These are phyloP conservation scores for Periconia digitata DNA, from an alignment of 2,329 filamentous ascomycete species.

Conservation along the genomic window DNA sequence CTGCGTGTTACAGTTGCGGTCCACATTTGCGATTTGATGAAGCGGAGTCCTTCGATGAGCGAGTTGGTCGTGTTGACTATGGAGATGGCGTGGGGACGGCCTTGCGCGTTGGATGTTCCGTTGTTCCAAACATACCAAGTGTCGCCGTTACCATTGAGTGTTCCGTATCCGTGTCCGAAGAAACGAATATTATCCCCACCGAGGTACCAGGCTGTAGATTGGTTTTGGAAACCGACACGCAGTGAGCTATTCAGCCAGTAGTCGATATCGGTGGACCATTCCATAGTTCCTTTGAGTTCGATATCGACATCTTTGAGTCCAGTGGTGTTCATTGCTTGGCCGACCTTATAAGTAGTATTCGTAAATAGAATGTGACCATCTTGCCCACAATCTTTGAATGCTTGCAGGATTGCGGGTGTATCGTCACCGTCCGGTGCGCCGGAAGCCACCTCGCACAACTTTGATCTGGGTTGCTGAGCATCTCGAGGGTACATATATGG, in stretches of 20 bases:
- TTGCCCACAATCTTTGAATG: constrained; percentile 23
- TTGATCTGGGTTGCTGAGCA: not conserved
- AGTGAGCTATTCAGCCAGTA: constrained; percentile 34
- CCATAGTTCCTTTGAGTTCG: constrained; percentile 25
- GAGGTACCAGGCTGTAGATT: constrained; percentile 31
- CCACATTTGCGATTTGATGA: constrained; percentile 64
- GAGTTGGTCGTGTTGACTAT: constrained; percentile 54
- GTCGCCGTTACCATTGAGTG: constrained; percentile 62
- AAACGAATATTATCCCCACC: constrained; percentile 56
- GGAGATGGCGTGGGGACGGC: constrained; percentile 56
- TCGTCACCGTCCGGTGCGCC: constrained; percentile 25
- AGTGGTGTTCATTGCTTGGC: constrained; percentile 24
- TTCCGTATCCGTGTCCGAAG: constrained; percentile 55
- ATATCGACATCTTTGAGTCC: constrained; percentile 27
- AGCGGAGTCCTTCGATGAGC: constrained; percentile 51
- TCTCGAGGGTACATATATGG: not conserved
- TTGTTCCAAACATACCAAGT: constrained; percentile 58
- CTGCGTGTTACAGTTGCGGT: constrained; percentile 57
- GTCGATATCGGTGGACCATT: constrained; percentile 27
- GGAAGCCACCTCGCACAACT: not conserved
- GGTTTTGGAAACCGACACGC: constrained; percentile 37
- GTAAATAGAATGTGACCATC: constrained; percentile 25
- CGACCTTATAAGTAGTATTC: constrained; percentile 25
- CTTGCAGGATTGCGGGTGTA: constrained; percentile 27
- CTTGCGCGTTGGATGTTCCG: constrained; percentile 27